Evolutionary conservation across 2,329 filamentous ascomycete species (phyloP).

Genomic region (Herpotrichia juniperi): DNA sequence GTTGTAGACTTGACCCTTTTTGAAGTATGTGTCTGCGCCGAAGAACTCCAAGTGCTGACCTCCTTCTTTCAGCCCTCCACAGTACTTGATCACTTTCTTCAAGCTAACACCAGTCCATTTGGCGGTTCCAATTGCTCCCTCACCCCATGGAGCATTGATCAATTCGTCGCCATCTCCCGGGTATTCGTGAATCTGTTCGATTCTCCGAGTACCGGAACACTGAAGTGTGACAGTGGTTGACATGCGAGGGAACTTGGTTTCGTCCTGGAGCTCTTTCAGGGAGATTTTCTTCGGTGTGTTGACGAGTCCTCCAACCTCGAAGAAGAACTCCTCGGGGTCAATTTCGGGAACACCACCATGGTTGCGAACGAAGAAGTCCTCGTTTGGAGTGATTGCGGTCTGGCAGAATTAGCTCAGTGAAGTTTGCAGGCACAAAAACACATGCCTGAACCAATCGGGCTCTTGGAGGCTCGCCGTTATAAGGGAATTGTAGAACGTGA

Average conservation of each 20-base stretch:
- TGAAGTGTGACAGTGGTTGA: constrained; percentile 68
- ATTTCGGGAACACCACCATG: constrained; percentile 75
- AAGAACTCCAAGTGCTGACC: constrained; percentile 71
- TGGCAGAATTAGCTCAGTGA: constrained; percentile 17
- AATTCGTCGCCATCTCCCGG: constrained; percentile 71
- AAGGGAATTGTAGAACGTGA: constrained; percentile 55
- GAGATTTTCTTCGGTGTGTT: constrained; percentile 63
- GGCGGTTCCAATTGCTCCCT: constrained; percentile 71
- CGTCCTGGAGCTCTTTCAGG: constrained; percentile 65
- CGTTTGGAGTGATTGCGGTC: constrained; percentile 66
- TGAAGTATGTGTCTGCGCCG: constrained; percentile 76
- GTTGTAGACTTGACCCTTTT: constrained; percentile 68
- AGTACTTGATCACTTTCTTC: constrained; percentile 73
- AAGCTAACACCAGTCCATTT: constrained; percentile 67
- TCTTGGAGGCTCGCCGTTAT: constrained; percentile 54
- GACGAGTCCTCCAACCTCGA: constrained; percentile 67
- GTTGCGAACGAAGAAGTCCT: constrained; percentile 71
- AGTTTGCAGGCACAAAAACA: no score
- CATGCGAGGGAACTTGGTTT: constrained; percentile 64
- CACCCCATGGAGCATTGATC: constrained; percentile 47
- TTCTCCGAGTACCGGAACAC: constrained; percentile 71
- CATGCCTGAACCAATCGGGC: constrained; percentile 58
- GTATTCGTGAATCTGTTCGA: constrained; percentile 71
- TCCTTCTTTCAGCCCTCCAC: constrained; percentile 63
- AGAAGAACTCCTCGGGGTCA: constrained; percentile 59